Percentiles rank a stretch among this genome's conserved stretches.
These are phyloP conservation scores for Phytophthora idaei DNA, from an alignment of 352 stramenopile species.

Conservation along the genomic window DNA sequence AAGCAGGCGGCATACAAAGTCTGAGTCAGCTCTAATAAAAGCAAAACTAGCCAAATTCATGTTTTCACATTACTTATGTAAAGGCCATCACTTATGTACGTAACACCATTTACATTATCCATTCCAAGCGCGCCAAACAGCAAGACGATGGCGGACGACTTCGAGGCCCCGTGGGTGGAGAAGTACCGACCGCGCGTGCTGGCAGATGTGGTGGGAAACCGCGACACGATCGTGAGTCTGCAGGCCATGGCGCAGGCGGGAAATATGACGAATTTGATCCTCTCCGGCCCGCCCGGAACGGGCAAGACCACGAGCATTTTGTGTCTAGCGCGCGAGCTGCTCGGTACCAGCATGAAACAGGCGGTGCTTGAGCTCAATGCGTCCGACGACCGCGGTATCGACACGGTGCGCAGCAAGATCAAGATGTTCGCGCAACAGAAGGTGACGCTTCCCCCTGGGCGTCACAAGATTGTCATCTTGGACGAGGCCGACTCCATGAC, in stretches of 20 bases:
- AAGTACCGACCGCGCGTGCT: slow-evolving; percentile 96
- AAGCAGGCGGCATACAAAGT: not conserved
- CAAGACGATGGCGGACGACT: slow-evolving; percentile 64
- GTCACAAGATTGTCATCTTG: slow-evolving; percentile 99
- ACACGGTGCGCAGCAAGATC: slow-evolving; percentile 96
- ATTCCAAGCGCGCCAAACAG: not conserved
- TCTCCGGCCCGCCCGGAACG: slow-evolving; percentile 93
- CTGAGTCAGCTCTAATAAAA: not conserved
- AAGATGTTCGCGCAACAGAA: slow-evolving; percentile 99
- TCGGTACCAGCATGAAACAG: slow-evolving; percentile 83
- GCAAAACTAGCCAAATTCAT: not conserved
- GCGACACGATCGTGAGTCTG: slow-evolving; percentile 95
- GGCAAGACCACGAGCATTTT: slow-evolving; percentile 95
- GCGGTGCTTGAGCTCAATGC: slow-evolving; percentile 99
- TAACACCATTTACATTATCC: no score
- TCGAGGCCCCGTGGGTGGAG: slow-evolving; percentile 97
- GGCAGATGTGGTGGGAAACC: slow-evolving; percentile 97
- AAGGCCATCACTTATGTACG: no score
- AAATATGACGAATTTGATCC: slow-evolving; percentile 99
- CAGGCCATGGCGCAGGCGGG: slow-evolving; percentile 95
- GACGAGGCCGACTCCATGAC: slow-evolving; percentile 99
- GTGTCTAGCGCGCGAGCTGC: slow-evolving; percentile 89
- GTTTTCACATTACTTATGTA: not conserved
- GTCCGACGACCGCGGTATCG: slow-evolving; percentile 94
- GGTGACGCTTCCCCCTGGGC: slow-evolving; percentile 90